Percentiles rank a stretch among this genome's conserved stretches.
Conservation (phyloP, 495 filamentous ascomycete species). For the Sporormia fimetaria region DNA sequence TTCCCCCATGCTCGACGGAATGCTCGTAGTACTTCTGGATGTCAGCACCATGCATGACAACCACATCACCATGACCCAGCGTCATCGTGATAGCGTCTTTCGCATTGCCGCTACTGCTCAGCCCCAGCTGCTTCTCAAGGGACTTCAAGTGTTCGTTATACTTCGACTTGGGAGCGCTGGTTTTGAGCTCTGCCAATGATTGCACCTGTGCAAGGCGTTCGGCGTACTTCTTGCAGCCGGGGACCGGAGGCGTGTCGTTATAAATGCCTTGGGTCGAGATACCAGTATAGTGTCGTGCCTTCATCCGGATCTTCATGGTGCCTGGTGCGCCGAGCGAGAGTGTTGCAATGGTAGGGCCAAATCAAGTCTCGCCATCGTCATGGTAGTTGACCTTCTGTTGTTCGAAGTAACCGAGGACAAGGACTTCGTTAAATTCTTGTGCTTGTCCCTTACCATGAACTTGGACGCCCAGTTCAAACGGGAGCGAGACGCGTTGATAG, state of each 20-base stretch:
- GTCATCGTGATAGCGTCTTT: conserved; percentile 29
- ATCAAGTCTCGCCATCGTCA: conserved; percentile 67
- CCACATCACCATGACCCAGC: conserved; percentile 66
- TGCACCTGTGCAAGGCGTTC: conserved; percentile 26
- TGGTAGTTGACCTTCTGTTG: conserved; percentile 45
- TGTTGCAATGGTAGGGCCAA: conserved; percentile 67
- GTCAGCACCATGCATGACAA: conserved; percentile 66
- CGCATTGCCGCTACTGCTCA: conserved; percentile 28
- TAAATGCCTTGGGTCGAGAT: conserved; percentile 27
- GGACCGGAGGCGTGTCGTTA: conserved; percentile 26
- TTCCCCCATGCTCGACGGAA: conserved; percentile 43
- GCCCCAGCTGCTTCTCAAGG: conserved; percentile 24
- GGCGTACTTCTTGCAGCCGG: conserved; percentile 33
- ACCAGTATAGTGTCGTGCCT: conserved; percentile 43
- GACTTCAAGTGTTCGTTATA: conserved; percentile 27
- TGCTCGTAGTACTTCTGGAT: conserved; percentile 73
- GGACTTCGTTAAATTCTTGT: conserved; percentile 58
- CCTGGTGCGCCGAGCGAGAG: conserved; percentile 61
- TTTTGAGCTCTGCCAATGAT: conserved; percentile 30
- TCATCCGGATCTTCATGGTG: conserved; percentile 59
- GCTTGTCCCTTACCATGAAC: conserved; percentile 29
- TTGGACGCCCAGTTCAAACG: conserved; percentile 56
- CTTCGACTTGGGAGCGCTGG: conserved; percentile 10
- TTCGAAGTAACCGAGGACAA: conserved; percentile 67
- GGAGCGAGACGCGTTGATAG: conserved; percentile 46